Base-by-base conservation (phyloP, 208 protist species). In the Acanthamoeba triangularis region DNA sequence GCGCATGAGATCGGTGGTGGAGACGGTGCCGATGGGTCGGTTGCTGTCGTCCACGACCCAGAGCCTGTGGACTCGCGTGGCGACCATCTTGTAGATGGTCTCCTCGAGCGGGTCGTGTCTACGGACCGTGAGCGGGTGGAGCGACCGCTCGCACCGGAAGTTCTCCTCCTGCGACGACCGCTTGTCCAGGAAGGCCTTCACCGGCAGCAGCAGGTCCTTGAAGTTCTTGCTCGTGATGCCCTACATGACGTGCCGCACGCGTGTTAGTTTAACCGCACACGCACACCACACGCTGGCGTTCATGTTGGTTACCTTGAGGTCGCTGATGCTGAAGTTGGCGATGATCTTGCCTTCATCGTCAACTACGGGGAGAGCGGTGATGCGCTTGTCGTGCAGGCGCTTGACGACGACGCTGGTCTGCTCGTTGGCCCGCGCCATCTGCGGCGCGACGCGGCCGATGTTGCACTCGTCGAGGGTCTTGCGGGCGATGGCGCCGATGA, bases 71-170 rank as follows among this genome's bases (percentile, higher is more conserved):
- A 93, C 88, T 44, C 67, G 35, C 25, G 88, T 78, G 33, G 88
- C 88, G 67, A 78, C 88, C 59, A 93, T 59, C 67, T 93, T 93
- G 88, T 78, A 93, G 67, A 93, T 93, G 59, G 88, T 78, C 30
- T 93, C 61, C 88, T 93, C 88, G 30, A 93, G 65, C 59, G 88
- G 18, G 88, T 37, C 67, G 25, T 23, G 47, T 28, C 25, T 14
- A 7, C 13, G n/a, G 30, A 93, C 88, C 16, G 28, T 65, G 61
- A 93, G 65, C 28, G 88, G 88, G 44, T 93, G 44, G 61, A 93
- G 88, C 2, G 88, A 93, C 67, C 63, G 10, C 88, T 93, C 88
- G 30, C 63, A 93, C 33, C 65, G 54, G 65, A 78, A 93, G 88
- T 93, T 93, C 65, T 93, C 88, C 52, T 93, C 88, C 33, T n/a